Base-by-base conservation (phyloP, 2,329 filamentous ascomycete species). In the Exserohilum turcica region DNA sequence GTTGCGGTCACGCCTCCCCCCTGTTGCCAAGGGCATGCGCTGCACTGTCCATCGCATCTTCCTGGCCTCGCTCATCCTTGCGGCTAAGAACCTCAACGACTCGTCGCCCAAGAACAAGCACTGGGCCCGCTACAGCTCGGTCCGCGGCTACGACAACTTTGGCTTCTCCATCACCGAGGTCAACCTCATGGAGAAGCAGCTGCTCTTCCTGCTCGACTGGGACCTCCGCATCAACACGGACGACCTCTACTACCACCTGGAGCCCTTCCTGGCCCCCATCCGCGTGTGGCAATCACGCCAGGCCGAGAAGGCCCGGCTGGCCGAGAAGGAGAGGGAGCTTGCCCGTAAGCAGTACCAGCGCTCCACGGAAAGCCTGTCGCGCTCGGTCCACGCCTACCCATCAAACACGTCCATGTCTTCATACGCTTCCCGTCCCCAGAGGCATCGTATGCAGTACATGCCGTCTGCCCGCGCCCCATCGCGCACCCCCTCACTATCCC, bases 51-150 rank as follows among this genome's bases (percentile, higher is more conserved):
- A 99, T 81, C 89, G 94, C 68, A 97, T 99, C 82, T 97, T 99
- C 79, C 84, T 99, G 43, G 93, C 91, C 36, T 82, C 90, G 13
- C 86, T 93, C 63, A 94, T 94, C 71, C 80, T 88, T 43, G 87
- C 94, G 1, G 93, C 94, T 66, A 99, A 99, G 86, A 97, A 97
- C 76, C 84, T 97, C 65, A 97, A 99, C 76, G 94, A 97, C 82
- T 96, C 92, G 57, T 97, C 92, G 10, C 94, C 94, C 59, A 97
- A 97, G 87, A 99, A 99, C 85, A 97, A 97, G 86, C 94, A 99
- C 83, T 99, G 94, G 94, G 92, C 94, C 61, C 88, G 87, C 68
- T 99, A 97, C 82, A 96, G 89, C 55, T 80, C 87, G 67, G 87
- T 96, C 65, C 83, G 82, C 58, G 85, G 84, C 48, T 88, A 82